These are phyloP conservation scores for Sugiyamaella grinbergsii DNA, from an alignment of 1,139 yeast genomes.

Conservation along the genomic window DNA sequence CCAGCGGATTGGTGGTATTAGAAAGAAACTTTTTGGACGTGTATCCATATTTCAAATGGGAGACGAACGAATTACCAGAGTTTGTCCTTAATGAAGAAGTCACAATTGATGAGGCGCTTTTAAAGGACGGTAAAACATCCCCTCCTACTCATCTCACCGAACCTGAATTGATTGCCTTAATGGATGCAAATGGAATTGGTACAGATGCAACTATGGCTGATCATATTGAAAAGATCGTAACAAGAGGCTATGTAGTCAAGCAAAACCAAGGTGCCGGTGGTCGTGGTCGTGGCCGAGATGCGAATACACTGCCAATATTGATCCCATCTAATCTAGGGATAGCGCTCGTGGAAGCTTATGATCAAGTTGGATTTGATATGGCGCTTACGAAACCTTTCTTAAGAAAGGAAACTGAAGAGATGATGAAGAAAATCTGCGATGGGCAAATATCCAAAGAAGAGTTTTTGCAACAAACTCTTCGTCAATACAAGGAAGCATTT, in stretches of 20 bases:
- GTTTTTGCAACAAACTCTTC: conserved; percentile 60
- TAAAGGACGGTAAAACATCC: conserved; percentile 74
- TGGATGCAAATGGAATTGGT: conserved; percentile 98
- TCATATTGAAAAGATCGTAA: conserved; percentile 79
- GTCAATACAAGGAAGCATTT: conserved; percentile 57
- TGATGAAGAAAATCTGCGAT: conserved; percentile 65
- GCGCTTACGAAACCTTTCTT: conserved; percentile 89
- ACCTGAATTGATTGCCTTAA: conserved; percentile 83
- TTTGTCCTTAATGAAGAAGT: conserved; percentile 61
- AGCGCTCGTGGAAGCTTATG: conserved; percentile 88
- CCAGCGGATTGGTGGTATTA: conserved; percentile 70
- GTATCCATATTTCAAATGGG: conserved; percentile 81
- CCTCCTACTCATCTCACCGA: conserved; percentile 89
- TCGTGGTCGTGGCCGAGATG: conserved; percentile 12
- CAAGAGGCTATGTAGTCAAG: conserved; percentile 67
- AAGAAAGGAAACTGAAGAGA: conserved; percentile 71
- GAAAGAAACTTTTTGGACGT: conserved; percentile 79
- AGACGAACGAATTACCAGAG: conserved; percentile 63
- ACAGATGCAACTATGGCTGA: conserved; percentile 99
- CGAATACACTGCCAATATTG: conserved; percentile 39
- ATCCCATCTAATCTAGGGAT: conserved; percentile 84
- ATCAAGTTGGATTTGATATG: conserved; percentile 66
- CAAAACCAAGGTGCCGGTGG: conserved; percentile 6
- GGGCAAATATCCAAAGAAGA: conserved; percentile 58
- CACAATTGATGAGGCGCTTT: conserved; percentile 54